These are phyloP conservation scores for Candida verbasci DNA, from an alignment of 805 yeast species.

Conservation along the genomic window DNA sequence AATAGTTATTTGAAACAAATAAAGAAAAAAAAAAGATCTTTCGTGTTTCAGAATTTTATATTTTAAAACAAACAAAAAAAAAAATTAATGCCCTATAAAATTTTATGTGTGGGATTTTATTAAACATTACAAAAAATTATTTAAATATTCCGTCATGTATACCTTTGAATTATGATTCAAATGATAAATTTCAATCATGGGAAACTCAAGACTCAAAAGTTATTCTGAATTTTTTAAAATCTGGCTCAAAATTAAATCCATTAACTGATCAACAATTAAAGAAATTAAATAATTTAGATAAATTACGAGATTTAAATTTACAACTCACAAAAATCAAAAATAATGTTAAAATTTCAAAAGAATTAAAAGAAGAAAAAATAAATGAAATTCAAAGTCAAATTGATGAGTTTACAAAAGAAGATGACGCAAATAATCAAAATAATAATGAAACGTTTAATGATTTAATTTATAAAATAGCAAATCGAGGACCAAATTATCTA, in stretches of 20 bases:
- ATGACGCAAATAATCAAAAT: background rate
- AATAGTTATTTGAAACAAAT: no score
- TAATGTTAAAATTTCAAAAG: constrained; percentile 19
- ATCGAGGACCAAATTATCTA: constrained; percentile 63
- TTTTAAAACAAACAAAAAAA: no score
- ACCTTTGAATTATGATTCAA: background rate
- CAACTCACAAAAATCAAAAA: constrained; percentile 22
- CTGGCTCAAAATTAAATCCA: constrained; percentile 6
- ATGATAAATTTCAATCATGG: constrained; percentile 7
- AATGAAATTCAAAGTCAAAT: constrained; percentile 13
- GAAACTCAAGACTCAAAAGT: constrained; percentile 5
- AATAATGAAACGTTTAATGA: constrained; percentile 4
- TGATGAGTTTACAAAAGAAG: constrained; percentile 8
- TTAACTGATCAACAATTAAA: constrained; percentile 15
- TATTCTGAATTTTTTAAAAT: constrained; percentile 5
- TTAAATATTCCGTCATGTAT: constrained; percentile 6
- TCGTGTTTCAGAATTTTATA: no score
- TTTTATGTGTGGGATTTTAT: constrained; percentile 56
- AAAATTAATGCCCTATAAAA: no score
- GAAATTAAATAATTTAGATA: constrained; percentile 24
- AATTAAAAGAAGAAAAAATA: constrained; percentile 10
- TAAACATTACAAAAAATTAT: constrained; percentile 18
- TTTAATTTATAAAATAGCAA: constrained; percentile 42
- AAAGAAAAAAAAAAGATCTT: no score
- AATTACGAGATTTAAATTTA: constrained; percentile 23